These are phyloP conservation scores for Thozetella sp. DNA, from an alignment of 495 filamentous ascomycete genomes.

Conservation along the genomic window DNA sequence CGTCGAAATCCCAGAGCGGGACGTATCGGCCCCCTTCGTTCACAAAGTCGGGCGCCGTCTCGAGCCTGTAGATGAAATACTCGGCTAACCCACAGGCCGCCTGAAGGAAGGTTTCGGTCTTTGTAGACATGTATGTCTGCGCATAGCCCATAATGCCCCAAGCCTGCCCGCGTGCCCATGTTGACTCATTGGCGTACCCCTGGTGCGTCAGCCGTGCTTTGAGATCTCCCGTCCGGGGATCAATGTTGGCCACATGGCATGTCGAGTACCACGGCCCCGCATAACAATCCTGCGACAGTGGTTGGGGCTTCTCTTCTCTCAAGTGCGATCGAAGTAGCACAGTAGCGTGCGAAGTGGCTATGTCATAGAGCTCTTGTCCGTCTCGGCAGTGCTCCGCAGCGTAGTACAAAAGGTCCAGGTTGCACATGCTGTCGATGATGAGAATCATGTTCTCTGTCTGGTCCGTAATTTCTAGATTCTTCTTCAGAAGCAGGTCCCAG, in stretches of 20 bases:
- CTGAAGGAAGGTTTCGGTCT: conserved; percentile 32
- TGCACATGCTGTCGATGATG: conserved; percentile 52
- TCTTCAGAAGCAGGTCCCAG: conserved; percentile 35
- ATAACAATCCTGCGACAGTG: background rate
- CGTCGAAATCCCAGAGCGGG: conserved; percentile 41
- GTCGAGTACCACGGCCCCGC: conserved; percentile 20
- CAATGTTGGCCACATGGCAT: conserved; percentile 43
- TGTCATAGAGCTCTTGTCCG: conserved; percentile 7
- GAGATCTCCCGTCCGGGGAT: conserved; percentile 26
- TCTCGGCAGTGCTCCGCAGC: conserved; percentile 30
- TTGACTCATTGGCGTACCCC: conserved; percentile 38
- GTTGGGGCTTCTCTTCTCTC: conserved; percentile 9
- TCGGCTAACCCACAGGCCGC: conserved; percentile 29
- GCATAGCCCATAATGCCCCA: conserved; percentile 50
- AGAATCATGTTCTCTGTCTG: conserved; percentile 29
- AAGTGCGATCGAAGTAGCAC: conserved; percentile 29
- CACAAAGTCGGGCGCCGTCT: background rate
- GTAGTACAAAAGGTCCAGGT: conserved; percentile 46
- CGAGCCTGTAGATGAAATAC: conserved; percentile 36
- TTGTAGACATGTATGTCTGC: conserved; percentile 44
- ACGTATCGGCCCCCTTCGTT: conserved; percentile 10
- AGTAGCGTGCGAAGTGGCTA: conserved; percentile 39
- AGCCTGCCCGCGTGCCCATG: conserved; percentile 47
- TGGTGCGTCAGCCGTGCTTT: conserved; percentile 38
- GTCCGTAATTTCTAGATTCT: conserved; percentile 20